These are phyloP conservation scores for Tillandsia leiboldiana DNA, from an alignment of 176 grass and related monocot species.

Conservation along the genomic window DNA sequence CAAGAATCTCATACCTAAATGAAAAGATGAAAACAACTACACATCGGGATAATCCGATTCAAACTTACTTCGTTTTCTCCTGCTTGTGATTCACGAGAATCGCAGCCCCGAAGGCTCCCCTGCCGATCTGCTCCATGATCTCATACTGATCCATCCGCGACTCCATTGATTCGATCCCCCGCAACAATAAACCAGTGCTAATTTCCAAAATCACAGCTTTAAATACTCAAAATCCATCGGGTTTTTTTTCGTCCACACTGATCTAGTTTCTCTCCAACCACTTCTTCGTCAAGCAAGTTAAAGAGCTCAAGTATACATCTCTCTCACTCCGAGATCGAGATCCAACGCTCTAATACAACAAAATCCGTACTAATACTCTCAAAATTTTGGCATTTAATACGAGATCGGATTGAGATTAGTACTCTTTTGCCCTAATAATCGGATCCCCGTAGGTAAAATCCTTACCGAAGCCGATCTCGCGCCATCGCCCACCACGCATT, in stretches of 20 bases:
- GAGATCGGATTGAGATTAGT: not conserved
- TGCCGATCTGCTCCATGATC: constrained; percentile 95
- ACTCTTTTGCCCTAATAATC: not conserved
- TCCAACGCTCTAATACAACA: not conserved
- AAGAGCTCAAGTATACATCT: not conserved
- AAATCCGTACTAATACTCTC: not conserved
- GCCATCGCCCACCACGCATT: not conserved
- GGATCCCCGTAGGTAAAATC: not conserved
- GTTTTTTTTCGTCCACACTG: not conserved
- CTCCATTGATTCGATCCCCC: constrained; percentile 48
- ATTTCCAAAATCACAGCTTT: not conserved
- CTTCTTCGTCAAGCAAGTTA: not conserved
- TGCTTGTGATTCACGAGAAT: constrained; percentile 99
- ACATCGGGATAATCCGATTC: constrained; percentile 9
- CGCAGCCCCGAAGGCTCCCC: constrained; percentile 92
- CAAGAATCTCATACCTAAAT: not conserved
- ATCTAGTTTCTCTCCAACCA: constrained; percentile 15
- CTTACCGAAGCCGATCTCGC: not conserved
- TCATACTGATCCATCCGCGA: constrained; percentile 97
- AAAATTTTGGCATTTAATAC: not conserved
- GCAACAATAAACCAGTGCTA: not conserved
- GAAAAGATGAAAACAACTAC: not conserved
- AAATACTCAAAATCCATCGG: not conserved
- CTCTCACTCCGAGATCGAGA: not conserved
- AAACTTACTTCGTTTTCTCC: constrained; percentile 79